Evolutionary conservation across 495 filamentous ascomycete genomes (phyloP), one percentile per base, ranked within the genome.

Genomic region (Cetradonia linearis): DNA sequence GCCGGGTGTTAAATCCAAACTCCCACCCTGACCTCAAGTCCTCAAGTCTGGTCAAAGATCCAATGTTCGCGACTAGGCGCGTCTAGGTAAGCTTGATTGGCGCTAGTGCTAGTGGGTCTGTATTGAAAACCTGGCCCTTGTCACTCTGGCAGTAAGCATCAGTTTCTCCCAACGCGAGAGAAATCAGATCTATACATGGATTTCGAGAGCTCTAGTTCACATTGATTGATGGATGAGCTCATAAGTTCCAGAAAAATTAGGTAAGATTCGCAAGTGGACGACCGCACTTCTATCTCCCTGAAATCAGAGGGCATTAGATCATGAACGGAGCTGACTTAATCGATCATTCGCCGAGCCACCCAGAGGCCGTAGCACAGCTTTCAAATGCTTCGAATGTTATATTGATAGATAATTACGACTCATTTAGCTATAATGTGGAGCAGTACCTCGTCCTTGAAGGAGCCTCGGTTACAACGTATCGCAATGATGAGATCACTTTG

Each of bases 361-460:
- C 87, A 65, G 81, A 83, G 61, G 82, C 81, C 56, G 82, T 81
- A 20, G 73, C 84, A 52, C 80, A 82, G 55, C 73, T 95, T 33
- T 70, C 82, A 23, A 89, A 78, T 52, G 92, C 92, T 30, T 85
- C 85, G 37, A 97, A 97, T 75, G 81, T 99, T 31, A 82, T 99
- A 58, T 76, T 99, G 59, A 95, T 99, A 66, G 93, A 97, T 75
- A 99, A 99, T 75, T 99, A 96, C 71, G 93, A 99, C 73, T 96
- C 92, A 0, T 99, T 97, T 68, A 55, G 14, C 20, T 61, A 56
- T 16, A 56, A 97, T 69, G 89, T 99, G 61, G 96, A 96, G 72
- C 94, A 99, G 70, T 99, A 96, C 66, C 80, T 99, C 3, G 87
- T 91, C 0, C 83, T 96, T 8, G 93, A 97, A 73, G 93, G 93